Conservation (phyloP, 768 basidiomycete species). For the Sporobolomyces phaffii region DNA sequence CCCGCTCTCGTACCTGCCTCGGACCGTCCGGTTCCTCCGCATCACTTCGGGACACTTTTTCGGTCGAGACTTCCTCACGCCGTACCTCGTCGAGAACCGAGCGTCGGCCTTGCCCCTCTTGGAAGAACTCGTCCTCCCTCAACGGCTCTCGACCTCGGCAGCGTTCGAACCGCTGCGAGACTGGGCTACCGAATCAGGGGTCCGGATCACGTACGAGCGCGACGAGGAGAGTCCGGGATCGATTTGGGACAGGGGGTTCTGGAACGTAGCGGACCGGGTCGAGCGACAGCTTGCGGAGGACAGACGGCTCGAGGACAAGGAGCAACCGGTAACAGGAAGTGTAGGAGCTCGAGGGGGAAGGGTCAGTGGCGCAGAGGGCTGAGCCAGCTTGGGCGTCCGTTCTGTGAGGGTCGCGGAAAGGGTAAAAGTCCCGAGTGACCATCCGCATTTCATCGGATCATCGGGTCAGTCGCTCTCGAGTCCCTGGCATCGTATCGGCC, state of each 20-base stretch:
- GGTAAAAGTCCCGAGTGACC: too few species aligned
- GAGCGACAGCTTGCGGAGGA: too few species aligned
- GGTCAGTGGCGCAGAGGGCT: too few species aligned
- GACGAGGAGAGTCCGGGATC: conserved; percentile 7
- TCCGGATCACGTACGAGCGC: neutral
- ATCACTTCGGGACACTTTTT: conserved; percentile 9
- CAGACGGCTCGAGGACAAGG: too few species aligned
- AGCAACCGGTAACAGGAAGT: too few species aligned
- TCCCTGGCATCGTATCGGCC: too few species aligned
- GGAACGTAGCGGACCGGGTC: neutral
- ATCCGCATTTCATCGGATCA: too few species aligned
- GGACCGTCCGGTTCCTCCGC: neutral
- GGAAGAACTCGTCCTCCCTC: conserved; percentile 10
- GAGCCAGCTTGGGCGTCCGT: too few species aligned
- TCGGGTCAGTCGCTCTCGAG: too few species aligned
- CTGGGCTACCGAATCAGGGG: neutral
- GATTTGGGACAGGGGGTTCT: neutral
- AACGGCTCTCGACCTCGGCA: neutral
- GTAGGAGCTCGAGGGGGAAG: too few species aligned
- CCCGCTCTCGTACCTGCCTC: neutral
- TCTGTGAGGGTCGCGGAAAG: too few species aligned
- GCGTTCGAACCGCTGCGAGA: neutral
- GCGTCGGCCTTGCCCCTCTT: neutral
- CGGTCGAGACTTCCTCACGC: conserved; percentile 3
- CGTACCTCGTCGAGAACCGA: neutral